Evolutionary conservation across 768 basidiomycete species (phyloP).

Genomic region (Podaxis sp.): DNA sequence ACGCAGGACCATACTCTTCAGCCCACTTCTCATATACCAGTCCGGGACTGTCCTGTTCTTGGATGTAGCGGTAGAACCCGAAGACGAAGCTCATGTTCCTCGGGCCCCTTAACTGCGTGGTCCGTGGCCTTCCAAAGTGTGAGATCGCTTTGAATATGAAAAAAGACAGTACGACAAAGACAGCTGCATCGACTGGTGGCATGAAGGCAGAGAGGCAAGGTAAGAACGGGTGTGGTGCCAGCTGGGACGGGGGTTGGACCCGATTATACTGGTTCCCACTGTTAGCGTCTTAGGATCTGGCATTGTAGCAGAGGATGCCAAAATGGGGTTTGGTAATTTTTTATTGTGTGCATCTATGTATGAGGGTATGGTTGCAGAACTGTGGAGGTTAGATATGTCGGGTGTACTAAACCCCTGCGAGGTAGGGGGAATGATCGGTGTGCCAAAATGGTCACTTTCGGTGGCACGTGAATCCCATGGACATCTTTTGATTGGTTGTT

Average conservation of each 20-base stretch:
- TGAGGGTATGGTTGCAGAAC: no score
- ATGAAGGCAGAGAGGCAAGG: neutral
- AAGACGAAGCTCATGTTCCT: conserved; percentile 39
- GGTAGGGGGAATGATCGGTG: no score
- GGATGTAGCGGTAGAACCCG: conserved; percentile 34
- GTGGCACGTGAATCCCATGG: no score
- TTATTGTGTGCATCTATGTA: no score
- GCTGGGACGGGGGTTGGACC: neutral
- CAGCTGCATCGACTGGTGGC: neutral
- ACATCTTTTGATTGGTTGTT: no score
- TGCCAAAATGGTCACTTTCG: no score
- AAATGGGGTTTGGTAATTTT: no score
- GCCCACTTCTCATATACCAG: conserved; percentile 47
- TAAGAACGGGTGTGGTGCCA: neutral
- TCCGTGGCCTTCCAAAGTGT: conserved; percentile 1
- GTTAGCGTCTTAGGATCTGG: no score
- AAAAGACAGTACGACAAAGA: neutral
- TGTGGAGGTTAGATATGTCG: no score
- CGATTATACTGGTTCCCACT: neutral
- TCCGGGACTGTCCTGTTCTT: conserved; percentile 28
- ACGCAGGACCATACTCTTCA: conserved; percentile 47
- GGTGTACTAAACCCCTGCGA: no score
- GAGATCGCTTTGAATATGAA: neutral
- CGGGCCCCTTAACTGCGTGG: conserved; percentile 44
- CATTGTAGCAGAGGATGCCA: no score